Evolutionary conservation across 2,329 filamentous ascomycete species (phyloP), one percentile per base, ranked within the genome.

Genomic region (Stylonectria norvegica): DNA sequence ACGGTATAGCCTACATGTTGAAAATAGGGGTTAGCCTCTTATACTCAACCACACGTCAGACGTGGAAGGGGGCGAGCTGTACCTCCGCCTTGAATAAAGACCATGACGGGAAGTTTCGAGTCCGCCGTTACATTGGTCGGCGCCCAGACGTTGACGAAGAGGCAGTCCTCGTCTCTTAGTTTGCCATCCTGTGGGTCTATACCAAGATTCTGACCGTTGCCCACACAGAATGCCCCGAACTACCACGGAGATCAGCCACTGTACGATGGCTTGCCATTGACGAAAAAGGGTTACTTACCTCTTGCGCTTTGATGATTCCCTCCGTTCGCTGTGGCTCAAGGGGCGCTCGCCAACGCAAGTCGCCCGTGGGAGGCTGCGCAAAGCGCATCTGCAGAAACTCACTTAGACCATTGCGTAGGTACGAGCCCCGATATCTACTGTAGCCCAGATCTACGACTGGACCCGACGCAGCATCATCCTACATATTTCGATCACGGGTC

Each of bases 111-210:
- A 6, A 65, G 62, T 35, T 63, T 66, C 8, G 50, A 53, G 4
- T 43, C 29, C 1, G 42, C 39, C 2, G 50, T 55, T 20, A 53
- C 49, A 12, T 52, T 53, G 28, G 64, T 60, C 0, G 72, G 71
- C 0, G 65, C 66, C 69, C 69, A 76, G 42, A 75, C 64, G 39
- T 76, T 75, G 32, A 70, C 58, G 25, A 67, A 66, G 28, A 76
- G 56, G 34, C 72, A 76, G 50, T 76, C 72, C 43, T 76, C 73
- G 12, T 45, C 40, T 4, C 33, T 37, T n/a, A n/a, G n/a, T n/a
- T n/a, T n/a, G n/a, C n/a, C n/a, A n/a, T n/a, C n/a, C n/a, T n/a
- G n/a, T n/a, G n/a, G n/a, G n/a, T 12, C 14, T 4, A 36, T 25
- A 27, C 42, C 20, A 16, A 49, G 38, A 47, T 42, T 55, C 54